A percentile compares a stretch with the other conserved stretches of the same genome.
Conservation (phyloP, 441 rosid genomes). For the Populus hybrid region DNA sequence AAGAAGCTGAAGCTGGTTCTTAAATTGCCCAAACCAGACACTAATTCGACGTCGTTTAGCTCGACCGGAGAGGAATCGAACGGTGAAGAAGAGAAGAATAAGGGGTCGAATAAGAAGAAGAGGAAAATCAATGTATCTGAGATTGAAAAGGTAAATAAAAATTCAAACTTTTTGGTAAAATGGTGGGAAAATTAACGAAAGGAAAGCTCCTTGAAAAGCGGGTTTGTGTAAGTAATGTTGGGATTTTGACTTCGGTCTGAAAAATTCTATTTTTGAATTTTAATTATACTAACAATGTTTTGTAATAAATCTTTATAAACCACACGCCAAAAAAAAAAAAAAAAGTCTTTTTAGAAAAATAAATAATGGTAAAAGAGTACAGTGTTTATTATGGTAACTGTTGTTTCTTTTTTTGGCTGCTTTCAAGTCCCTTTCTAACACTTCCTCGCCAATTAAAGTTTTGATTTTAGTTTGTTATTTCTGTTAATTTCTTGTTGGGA, state of each 20-base stretch:
- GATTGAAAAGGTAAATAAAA: conserved; percentile 32
- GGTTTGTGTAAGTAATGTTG: no score
- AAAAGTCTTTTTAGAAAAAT: no score
- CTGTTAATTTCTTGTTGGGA: conserved; percentile 9
- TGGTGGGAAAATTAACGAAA: no score
- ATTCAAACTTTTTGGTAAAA: not conserved
- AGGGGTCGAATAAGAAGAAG: conserved; percentile 33
- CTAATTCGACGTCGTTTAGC: conserved; percentile 21
- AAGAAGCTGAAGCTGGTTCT: conserved; percentile 57
- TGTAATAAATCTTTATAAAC: no score
- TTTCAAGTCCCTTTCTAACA: not conserved
- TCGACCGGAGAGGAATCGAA: conserved; percentile 31
- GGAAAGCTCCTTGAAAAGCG: no score
- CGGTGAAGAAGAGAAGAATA: conserved; percentile 28
- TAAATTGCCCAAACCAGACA: conserved; percentile 34
- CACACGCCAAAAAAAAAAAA: no score
- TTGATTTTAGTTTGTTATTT: conserved; percentile 15
- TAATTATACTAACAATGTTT: no score
- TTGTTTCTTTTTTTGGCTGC: no score
- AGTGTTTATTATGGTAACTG: no score
- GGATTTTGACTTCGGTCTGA: no score
- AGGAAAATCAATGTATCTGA: conserved; percentile 56
- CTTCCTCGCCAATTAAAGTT: conserved; percentile 21
- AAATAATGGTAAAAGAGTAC: no score
- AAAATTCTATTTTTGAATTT: no score